Evolutionary conservation across 2,329 filamentous ascomycete genomes (phyloP).

Genomic region (Pseudopithomyces maydicus): DNA sequence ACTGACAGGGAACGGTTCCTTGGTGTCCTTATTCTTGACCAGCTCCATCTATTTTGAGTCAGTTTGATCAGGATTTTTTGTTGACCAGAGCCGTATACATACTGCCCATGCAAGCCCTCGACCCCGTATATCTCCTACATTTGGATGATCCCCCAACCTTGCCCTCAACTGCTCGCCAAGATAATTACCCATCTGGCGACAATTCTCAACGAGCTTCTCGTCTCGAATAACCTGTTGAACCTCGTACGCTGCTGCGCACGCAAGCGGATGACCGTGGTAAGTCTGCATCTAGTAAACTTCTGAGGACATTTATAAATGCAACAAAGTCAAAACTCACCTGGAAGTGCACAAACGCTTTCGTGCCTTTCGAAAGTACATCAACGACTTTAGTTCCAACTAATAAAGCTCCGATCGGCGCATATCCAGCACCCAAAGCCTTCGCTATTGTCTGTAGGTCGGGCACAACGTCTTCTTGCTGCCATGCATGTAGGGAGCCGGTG

Average conservation of each 20-base stretch:
- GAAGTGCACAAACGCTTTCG: constrained; percentile 54
- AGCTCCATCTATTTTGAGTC: constrained; percentile 51
- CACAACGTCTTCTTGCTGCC: constrained; percentile 54
- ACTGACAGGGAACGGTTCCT: constrained; percentile 52
- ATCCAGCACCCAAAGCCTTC: constrained; percentile 68
- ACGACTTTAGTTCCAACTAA: constrained; percentile 56
- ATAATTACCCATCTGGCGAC: constrained; percentile 58
- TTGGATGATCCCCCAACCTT: constrained; percentile 48
- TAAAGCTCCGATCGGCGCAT: constrained; percentile 64
- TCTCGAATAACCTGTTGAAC: constrained; percentile 61
- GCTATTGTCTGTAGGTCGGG: constrained; percentile 69
- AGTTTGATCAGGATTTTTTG: not conserved
- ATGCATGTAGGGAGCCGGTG: constrained; percentile 35
- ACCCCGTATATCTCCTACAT: constrained; percentile 65
- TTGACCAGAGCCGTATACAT: not conserved
- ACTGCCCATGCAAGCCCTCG: constrained; percentile 61
- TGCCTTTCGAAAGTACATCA: constrained; percentile 50
- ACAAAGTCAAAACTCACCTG: not conserved
- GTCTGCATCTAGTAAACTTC: constrained; percentile 50
- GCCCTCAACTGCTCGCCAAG: constrained; percentile 52
- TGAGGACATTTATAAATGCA: not conserved
- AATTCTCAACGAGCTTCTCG: constrained; percentile 53
- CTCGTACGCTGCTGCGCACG: constrained; percentile 65
- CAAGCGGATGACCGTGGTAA: constrained; percentile 64
- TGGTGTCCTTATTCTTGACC: constrained; percentile 57